These are phyloP conservation scores for Aegilops umbellulata DNA, from an alignment of 176 grass and related monocot species.

Conservation along the genomic window DNA sequence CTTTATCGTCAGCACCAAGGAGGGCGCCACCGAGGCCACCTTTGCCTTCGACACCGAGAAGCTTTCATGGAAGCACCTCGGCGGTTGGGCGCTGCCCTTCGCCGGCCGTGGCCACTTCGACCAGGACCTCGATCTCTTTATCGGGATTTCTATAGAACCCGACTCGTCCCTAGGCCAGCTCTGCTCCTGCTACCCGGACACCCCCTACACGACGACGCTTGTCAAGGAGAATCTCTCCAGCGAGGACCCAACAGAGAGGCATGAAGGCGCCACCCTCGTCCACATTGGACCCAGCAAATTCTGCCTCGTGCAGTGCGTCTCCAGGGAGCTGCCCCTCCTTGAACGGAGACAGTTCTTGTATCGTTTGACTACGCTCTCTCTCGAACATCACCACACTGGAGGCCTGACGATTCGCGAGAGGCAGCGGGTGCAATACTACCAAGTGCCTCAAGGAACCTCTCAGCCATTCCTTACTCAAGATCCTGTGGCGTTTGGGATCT, in stretches of 20 bases:
- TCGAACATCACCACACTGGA: too few species aligned
- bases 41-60: not conserved
- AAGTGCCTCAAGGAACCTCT: too few species aligned
- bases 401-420: too few species aligned
- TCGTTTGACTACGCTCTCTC: too few species aligned
- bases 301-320: conserved; percentile 9
- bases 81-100: not conserved
- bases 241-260: too few species aligned
- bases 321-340: too few species aligned
- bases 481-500: too few species aligned
- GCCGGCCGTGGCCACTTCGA: not conserved
- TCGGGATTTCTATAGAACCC: not conserved
- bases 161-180: not conserved
- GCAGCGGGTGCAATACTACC: too few species aligned
- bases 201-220: too few species aligned
- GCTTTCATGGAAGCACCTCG: not conserved
- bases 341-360: too few species aligned
- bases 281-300: not conserved
- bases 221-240: too few species aligned
- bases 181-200: not conserved
- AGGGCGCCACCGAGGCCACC: not conserved
- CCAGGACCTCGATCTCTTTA: not conserved
- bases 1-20: not conserved
- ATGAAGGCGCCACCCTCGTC: not conserved
- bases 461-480: too few species aligned